These are phyloP conservation scores for Boletales sp. DNA, from an alignment of 768 basidiomycete species.

Conservation along the genomic window DNA sequence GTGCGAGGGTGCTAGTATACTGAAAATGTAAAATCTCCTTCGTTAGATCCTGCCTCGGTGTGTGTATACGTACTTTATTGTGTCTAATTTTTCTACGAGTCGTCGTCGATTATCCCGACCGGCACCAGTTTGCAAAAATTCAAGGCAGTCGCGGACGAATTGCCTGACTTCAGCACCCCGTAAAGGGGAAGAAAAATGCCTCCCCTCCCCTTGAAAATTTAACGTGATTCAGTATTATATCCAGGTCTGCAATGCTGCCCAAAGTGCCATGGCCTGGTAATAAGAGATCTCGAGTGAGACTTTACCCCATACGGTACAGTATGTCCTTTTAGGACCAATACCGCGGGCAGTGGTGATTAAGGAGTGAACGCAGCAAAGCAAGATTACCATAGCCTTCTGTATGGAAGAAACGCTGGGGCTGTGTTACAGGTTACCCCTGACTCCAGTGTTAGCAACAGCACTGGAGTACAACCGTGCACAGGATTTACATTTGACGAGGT, in stretches of 20 bases:
- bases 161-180: conserved; percentile 25
- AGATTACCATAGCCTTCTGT: too few relatives aligned
- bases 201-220: conserved; percentile 72
- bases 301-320: conserved; percentile 46
- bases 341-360: conserved; percentile 53
- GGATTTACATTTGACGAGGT: too few relatives aligned
- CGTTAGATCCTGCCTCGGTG: conserved; percentile 37
- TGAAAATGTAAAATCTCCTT: conserved; percentile 6
- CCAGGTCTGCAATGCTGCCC: conserved; percentile 84
- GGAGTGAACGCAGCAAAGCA: conserved; percentile 48
- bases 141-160: conserved; percentile 95
- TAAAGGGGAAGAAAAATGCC: neutral
- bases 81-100: conserved; percentile 64
- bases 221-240: conserved; percentile 82
- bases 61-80: conserved; percentile 79
- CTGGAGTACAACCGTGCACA: too few relatives aligned
- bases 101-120: conserved; percentile 78
- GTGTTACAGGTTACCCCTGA: too few relatives aligned
- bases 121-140: conserved; percentile 81
- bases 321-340: conserved; percentile 69
- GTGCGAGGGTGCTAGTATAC: conserved; percentile 13
- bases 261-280: conserved; percentile 72
- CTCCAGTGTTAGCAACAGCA: too few relatives aligned
- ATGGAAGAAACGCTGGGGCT: too few relatives aligned
- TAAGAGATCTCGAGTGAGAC: conserved; percentile 56